Conservation (phyloP, 306 rosid species). For the Elaeagnus macrophylla region DNA sequence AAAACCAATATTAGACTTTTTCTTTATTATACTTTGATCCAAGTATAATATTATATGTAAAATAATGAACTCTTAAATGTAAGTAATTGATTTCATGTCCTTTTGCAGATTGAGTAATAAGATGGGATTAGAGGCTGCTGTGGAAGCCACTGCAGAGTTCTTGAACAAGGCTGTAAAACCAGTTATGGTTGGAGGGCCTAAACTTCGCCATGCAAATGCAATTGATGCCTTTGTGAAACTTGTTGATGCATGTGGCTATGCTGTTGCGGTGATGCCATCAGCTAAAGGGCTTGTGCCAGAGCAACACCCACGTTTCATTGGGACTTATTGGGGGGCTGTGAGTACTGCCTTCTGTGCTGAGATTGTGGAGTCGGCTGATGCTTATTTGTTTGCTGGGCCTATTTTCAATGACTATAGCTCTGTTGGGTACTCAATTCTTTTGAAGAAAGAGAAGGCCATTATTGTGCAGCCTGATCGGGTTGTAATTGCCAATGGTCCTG, state of each 20-base stretch:
- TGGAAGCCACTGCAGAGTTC: slow-evolving; percentile 63
- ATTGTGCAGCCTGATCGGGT: slow-evolving; percentile 52
- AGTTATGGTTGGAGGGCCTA: slow-evolving; percentile 74
- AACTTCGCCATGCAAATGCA: slow-evolving; percentile 57
- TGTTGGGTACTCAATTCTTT: slow-evolving; percentile 48
- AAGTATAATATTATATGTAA: too few relatives aligned
- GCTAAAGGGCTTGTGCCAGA: slow-evolving; percentile 79
- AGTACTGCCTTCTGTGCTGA: slow-evolving; percentile 60
- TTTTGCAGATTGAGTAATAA: slow-evolving; percentile 53
- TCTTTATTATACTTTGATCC: neutral
- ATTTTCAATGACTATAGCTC: slow-evolving; percentile 51
- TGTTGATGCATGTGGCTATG: slow-evolving; percentile 59
- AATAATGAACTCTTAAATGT: neutral
- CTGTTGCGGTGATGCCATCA: slow-evolving; percentile 76
- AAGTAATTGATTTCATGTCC: neutral
- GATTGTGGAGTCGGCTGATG: slow-evolving; percentile 65
- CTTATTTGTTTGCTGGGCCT: slow-evolving; percentile 51
- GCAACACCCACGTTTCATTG: slow-evolving; percentile 69
- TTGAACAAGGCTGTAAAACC: slow-evolving; percentile 83
- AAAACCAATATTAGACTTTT: neutral
- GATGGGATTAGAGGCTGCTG: slow-evolving; percentile 68
- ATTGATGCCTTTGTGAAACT: slow-evolving; percentile 60
- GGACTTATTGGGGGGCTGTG: slow-evolving; percentile 78
- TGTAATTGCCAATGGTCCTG: slow-evolving; percentile 39
- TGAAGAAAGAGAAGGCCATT: slow-evolving; percentile 54